phyloP scores from a whole-genome alignment of 2,329 filamentous ascomycete genomes.

The Acrodontium crateriforme region DNA sequence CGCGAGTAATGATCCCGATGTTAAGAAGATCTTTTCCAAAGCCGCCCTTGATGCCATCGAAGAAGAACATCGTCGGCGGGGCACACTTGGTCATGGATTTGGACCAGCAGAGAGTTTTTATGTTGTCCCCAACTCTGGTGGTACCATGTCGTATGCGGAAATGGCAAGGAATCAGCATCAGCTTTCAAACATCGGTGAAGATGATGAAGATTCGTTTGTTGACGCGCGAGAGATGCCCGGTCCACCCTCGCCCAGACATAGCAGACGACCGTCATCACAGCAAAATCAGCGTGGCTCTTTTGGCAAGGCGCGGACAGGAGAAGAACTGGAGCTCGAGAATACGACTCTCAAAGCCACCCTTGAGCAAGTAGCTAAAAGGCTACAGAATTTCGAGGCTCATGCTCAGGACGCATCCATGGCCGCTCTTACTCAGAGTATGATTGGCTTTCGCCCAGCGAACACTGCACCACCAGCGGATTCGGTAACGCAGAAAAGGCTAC shows the following conservation, averaged over 20 bases:
- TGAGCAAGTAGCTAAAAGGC: conserved; percentile 70
- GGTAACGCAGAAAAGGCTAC: conserved; percentile 25
- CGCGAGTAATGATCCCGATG: conserved; percentile 44
- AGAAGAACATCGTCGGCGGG: conserved; percentile 38
- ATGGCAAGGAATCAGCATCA: conserved; percentile 41
- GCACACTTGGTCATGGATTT: conserved; percentile 40
- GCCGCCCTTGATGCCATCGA: conserved; percentile 69
- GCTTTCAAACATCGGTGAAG: conserved; percentile 23
- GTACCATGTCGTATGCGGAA: conserved; percentile 83
- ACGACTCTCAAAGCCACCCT: conserved; percentile 70
- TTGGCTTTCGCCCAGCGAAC: conserved; percentile 28
- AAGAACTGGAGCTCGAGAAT: conserved; percentile 84
- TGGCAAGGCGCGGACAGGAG: conserved; percentile 50
- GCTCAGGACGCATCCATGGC: conserved; percentile 63
- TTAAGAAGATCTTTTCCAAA: conserved; percentile 70
- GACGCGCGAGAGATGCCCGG: conserved; percentile 60
- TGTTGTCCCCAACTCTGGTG: conserved; percentile 80
- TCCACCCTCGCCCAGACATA: conserved; percentile 26
- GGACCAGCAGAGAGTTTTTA: conserved; percentile 64
- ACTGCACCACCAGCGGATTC: conserved; percentile 43
- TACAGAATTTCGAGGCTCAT: conserved; percentile 88
- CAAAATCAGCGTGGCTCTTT: conserved; percentile 18
- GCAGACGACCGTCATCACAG: conserved; percentile 28
- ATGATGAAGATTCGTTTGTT: conserved; percentile 74
- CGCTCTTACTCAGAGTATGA: conserved; percentile 70